phyloP scores from a whole-genome alignment of 176 grass and related monocot genomes.

The Musa acuminata region DNA sequence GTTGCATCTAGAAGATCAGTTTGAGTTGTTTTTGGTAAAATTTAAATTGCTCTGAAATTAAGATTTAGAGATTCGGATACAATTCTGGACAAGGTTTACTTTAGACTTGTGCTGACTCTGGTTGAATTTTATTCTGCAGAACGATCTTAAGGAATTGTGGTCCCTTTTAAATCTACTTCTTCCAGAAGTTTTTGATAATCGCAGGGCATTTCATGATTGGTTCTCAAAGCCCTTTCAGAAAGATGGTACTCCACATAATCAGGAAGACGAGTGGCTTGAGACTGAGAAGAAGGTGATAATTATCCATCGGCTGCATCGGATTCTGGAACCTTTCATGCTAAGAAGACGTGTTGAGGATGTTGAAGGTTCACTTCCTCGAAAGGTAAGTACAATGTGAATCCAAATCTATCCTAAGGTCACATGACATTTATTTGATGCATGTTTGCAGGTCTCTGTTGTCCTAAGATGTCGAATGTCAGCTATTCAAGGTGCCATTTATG shows the following conservation, averaged over 20 bases:
- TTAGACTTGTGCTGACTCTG: neutral
- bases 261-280: conserved; percentile 95
- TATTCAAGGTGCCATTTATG: conserved; percentile 85
- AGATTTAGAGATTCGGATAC: too few species aligned
- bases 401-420: neutral
- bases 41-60: too few species aligned
- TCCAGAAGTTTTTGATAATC: conserved; percentile 97
- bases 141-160: conserved; percentile 99
- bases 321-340: conserved; percentile 98
- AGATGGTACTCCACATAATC: conserved; percentile 53
- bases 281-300: conserved; percentile 99
- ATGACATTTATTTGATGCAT: conserved; percentile 22
- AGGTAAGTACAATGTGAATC: conserved; percentile 37
- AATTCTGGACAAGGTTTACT: too few species aligned
- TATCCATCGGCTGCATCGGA: conserved; percentile 95
- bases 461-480: conserved; percentile 98
- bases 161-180: conserved; percentile 92
- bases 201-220: conserved; percentile 99
- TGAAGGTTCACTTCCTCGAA: conserved; percentile 93
- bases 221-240: conserved; percentile 94
- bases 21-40: too few species aligned
- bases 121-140: conserved; percentile 29
- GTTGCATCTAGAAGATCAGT: too few species aligned
- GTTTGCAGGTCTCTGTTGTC: conserved; percentile 74
- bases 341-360: conserved; percentile 94